Evolutionary conservation across 2,329 filamentous ascomycete species (phyloP), one percentile per base, ranked within the genome.

Genomic region (Herpotrichia juniperi): DNA sequence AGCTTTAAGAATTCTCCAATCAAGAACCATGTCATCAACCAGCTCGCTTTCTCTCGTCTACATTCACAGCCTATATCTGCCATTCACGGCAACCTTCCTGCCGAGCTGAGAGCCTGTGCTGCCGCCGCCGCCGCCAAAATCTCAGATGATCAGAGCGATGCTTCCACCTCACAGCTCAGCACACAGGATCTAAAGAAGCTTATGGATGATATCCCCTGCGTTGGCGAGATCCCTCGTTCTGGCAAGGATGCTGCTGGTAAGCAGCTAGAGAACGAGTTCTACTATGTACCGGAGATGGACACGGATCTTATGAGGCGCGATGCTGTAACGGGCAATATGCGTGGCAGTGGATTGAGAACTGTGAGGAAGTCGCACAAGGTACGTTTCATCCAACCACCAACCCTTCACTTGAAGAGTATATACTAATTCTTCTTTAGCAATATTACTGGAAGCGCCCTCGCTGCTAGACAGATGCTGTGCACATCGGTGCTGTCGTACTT

Each of bases 291-390:
- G 0, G 93, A 97, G 73, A 82, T 86, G 66, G 94, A 99, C 69
- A 79, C 82, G 2, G 92, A 97, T 68, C 83, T 87, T 57, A 85
- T 88, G 68, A 85, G 93, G 53, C 85, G 90, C 46, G 84, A 91
- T 48, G 89, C 92, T 19, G 91, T 97, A 12, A 91, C 93, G 1
- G 87, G 93, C 61, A 90, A 91, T 47, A 79, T 97, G 71, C 84
- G 91, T 50, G 96, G 96, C 76, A 93, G 93, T 37, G 94, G 91
- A 64, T 78, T 99, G 66, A 83, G 94, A 61, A 88, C 87, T 68
- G 97, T 94, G 69, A 85, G 94, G 67, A 97, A 97, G 78, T 91
- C 94, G 71, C 94, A 99, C 76, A 97, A 97, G 90, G 93, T 97
- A 83, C 79, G 74, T 56, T 25, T 40, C n/a, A n/a, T n/a, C n/a